phyloP scores from a whole-genome alignment of 2,329 filamentous ascomycete genomes.

The Ustulina deusta region DNA sequence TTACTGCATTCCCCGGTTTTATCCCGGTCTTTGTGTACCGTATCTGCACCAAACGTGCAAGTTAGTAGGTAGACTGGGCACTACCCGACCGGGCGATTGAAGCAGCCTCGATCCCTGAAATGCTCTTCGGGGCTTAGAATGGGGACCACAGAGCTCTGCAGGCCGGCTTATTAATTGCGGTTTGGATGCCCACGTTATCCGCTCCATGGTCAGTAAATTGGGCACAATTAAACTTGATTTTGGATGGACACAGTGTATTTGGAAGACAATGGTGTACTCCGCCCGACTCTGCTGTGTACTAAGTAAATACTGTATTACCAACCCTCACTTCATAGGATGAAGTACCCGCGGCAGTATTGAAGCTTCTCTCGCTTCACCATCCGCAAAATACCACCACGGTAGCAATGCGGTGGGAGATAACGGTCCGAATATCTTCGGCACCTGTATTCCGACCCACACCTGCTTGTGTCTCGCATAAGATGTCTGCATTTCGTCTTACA shows the following conservation, averaged over 20 bases:
- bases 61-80: conserved; percentile 9
- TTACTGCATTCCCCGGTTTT: conserved; percentile 23
- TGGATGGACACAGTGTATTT: conserved; percentile 11
- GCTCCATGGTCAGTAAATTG: not conserved
- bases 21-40: conserved; percentile 10
- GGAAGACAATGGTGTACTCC: conserved; percentile 1
- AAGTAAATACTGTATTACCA: conserved; percentile 7
- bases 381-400: not conserved
- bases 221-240: conserved; percentile 2
- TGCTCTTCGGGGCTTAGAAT: not conserved
- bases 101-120: not conserved
- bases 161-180: not conserved
- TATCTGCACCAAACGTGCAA: conserved; percentile 7
- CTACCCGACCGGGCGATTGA: conserved; percentile 5
- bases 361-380: conserved; percentile 14
- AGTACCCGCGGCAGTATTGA: not conserved
- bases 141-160: not conserved
- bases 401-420: conserved; percentile 1
- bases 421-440: conserved; percentile 14
- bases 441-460: not conserved
- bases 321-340: not conserved
- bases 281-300: not conserved
- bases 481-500: conserved; percentile 13
- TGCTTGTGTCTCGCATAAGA: conserved; percentile 18
- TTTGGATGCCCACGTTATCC: conserved; percentile 1